phyloP scores from a whole-genome alignment of 169 alveolate genomes.

The Plasmodium inui region DNA sequence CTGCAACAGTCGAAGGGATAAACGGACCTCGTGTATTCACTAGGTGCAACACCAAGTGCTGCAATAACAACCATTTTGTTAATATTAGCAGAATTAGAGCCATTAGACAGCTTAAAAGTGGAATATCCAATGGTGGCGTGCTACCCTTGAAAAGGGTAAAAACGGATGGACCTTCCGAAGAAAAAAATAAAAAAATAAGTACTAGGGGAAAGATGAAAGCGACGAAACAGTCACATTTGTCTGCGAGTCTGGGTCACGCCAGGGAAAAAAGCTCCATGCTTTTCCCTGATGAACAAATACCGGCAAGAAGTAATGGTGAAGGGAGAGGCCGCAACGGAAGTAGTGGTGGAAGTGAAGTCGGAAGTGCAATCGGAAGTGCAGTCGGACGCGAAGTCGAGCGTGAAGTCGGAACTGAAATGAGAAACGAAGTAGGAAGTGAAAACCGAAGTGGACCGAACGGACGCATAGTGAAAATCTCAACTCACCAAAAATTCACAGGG shows the following conservation, averaged over 20 bases:
- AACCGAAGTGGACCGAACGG: neutral
- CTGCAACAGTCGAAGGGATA: neutral
- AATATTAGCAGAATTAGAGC: slow-evolving; percentile 2
- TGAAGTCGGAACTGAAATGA: neutral
- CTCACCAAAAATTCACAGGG: neutral
- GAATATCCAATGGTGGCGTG: neutral
- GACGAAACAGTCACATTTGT: neutral
- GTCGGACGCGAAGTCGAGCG: neutral
- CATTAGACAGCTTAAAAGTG: slow-evolving; percentile 2
- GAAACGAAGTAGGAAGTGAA: neutral
- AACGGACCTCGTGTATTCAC: neutral
- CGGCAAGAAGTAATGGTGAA: neutral
- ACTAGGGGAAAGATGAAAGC: slow-evolving; percentile 1
- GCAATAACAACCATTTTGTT: neutral
- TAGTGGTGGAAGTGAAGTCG: neutral
- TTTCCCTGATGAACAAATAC: neutral
- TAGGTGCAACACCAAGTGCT: slow-evolving; percentile 8
- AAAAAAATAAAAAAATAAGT: neutral
- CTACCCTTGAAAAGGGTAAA: neutral
- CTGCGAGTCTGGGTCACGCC: neutral
- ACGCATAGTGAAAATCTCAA: neutral
- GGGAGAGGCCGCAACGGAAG: neutral
- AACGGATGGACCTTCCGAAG: neutral
- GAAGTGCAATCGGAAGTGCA: neutral
- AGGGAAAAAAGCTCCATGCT: neutral